A percentile compares a stretch with the other conserved stretches of the same genome.
Evolutionary conservation across 2,329 filamentous ascomycete species (phyloP).

Genomic region (Botrytis deweyae): DNA sequence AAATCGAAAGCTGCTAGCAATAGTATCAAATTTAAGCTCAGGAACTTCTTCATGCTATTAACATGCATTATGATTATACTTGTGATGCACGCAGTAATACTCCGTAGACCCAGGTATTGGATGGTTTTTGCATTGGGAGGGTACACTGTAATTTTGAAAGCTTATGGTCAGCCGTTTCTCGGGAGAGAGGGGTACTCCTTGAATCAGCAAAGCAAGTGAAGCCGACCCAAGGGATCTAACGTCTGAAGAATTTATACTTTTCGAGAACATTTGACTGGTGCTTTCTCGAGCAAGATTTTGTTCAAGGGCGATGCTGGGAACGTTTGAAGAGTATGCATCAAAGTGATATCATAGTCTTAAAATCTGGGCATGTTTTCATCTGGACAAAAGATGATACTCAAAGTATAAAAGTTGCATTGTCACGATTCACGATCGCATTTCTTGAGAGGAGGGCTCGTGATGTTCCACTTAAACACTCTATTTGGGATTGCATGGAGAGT

Average conservation of each 20-base stretch:
- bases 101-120: not conserved
- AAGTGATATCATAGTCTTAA: not conserved
- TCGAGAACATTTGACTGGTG: not conserved
- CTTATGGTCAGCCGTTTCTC: not conserved
- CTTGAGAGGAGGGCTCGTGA: not conserved
- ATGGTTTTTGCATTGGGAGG: not conserved
- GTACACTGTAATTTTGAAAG: not conserved
- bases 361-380: not conserved
- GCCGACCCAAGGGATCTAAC: not conserved
- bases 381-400: not conserved
- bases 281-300: not conserved
- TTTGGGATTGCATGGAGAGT: not conserved
- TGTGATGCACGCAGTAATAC: not conserved
- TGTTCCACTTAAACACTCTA: conserved; percentile 4
- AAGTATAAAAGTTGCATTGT: not conserved
- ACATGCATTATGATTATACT: not conserved
- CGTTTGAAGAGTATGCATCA: not conserved
- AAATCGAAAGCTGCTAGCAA: not conserved
- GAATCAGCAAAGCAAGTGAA: not conserved
- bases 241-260: not conserved
- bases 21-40: not conserved
- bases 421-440: not conserved
- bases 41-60: conserved; percentile 3
- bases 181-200: not conserved
- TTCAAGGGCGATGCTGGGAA: not conserved